Evolutionary conservation across 352 stramenopile species (phyloP).

Genomic region (Phytophthora pini): DNA sequence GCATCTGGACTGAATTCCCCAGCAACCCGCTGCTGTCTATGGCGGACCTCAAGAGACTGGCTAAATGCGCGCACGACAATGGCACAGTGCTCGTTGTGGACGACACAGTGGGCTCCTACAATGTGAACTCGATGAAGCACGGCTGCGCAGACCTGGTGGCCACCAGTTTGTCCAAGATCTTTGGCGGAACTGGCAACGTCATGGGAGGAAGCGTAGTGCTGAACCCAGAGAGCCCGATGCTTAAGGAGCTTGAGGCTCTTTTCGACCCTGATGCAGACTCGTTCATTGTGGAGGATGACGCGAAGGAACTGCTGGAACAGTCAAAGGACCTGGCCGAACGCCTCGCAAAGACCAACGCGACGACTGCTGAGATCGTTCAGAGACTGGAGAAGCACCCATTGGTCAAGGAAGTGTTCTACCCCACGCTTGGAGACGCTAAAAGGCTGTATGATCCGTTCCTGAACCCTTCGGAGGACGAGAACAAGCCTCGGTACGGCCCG

Average conservation of each 20-base stretch:
- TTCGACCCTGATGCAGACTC: conserved; percentile 50
- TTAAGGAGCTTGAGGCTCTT: conserved; percentile 51
- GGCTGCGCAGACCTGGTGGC: conserved; percentile 86
- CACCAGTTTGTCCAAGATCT: conserved; percentile 95
- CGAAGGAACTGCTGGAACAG: conserved; percentile 47
- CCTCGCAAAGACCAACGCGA: conserved; percentile 82
- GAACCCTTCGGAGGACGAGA: conserved; percentile 12
- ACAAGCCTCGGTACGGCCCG: conserved; percentile 76
- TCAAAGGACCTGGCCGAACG: conserved; percentile 80
- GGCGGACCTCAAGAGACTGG: conserved; percentile 84
- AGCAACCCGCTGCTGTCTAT: conserved; percentile 92
- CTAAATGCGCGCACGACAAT: conserved; percentile 84
- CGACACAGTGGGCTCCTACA: conserved; percentile 92
- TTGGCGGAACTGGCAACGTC: conserved; percentile 90
- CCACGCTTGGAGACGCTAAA: conserved; percentile 56
- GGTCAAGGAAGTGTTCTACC: conserved; percentile 90
- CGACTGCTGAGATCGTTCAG: conserved; percentile 68
- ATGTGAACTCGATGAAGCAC: conserved; percentile 89
- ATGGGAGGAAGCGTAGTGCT: conserved; percentile 92
- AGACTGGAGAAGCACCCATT: conserved; percentile 76
- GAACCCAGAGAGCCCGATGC: conserved; percentile 68
- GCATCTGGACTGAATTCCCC: conserved; percentile 94
- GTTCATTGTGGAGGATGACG: conserved; percentile 74
- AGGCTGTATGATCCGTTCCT: conserved; percentile 75
- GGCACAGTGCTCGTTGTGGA: conserved; percentile 90